These are phyloP conservation scores for Candida sonorensis DNA, from an alignment of 805 yeast genomes.

Conservation along the genomic window DNA sequence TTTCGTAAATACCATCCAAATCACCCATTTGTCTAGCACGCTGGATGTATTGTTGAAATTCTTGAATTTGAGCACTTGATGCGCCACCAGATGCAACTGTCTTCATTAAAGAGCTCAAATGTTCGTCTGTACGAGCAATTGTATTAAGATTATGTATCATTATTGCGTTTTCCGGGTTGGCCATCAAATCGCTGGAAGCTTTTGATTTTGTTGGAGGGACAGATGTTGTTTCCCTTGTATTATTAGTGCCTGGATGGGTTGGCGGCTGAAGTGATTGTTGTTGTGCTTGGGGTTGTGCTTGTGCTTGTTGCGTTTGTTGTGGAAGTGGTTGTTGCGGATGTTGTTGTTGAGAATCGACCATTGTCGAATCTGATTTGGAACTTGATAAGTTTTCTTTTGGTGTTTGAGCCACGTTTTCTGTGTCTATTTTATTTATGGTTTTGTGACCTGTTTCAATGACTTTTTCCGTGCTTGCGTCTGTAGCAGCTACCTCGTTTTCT, in stretches of 20 bases:
- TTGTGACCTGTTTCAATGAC: no score
- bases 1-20: slow-evolving; percentile 21
- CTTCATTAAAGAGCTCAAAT: slow-evolving; percentile 68
- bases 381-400: no score
- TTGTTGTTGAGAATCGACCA: no score
- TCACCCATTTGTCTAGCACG: slow-evolving; percentile 72
- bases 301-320: neutral
- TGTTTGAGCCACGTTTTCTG: no score
- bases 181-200: slow-evolving; percentile 21
- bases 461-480: no score
- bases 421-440: no score
- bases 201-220: slow-evolving; percentile 13
- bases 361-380: no score
- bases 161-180: slow-evolving; percentile 58
- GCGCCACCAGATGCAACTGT: slow-evolving; percentile 83
- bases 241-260: no score
- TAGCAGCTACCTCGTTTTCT: no score
- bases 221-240: no score
- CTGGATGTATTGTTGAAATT: slow-evolving; percentile 75
- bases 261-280: neutral
- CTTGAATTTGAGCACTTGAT: slow-evolving; percentile 58
- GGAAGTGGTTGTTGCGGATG: neutral
- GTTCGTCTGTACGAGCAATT: slow-evolving; percentile 68
- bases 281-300: slow-evolving; percentile 1
- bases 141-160: slow-evolving; percentile 82